phyloP scores from a whole-genome alignment of 2,329 filamentous ascomycete species.

The Epichloe coenophiala region DNA sequence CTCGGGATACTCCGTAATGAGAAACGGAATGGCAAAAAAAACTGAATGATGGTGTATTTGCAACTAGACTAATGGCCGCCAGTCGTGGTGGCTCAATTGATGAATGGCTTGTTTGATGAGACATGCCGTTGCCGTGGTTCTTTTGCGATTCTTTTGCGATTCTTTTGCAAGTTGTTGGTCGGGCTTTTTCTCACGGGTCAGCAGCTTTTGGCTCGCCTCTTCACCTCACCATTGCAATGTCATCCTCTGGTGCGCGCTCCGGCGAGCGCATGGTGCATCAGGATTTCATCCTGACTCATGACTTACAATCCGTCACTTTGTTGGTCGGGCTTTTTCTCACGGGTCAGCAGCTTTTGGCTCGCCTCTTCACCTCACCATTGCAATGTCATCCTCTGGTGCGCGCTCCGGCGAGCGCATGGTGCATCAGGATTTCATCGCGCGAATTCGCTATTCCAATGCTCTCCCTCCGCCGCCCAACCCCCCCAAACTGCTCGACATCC shows the following conservation, averaged over 20 bases:
- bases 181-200: no score
- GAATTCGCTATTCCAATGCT: slow-evolving; percentile 89
- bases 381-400: slow-evolving; percentile 21
- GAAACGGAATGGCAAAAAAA: background rate
- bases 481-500: slow-evolving; percentile 93
- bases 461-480: slow-evolving; percentile 93
- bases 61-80: background rate
- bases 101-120: background rate
- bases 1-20: background rate
- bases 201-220: background rate
- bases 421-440: slow-evolving; percentile 95
- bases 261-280: slow-evolving; percentile 62
- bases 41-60: background rate
- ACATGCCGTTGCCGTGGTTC: no score
- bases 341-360: background rate
- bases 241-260: slow-evolving; percentile 23
- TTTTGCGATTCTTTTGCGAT: no score
- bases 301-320: no score
- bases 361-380: background rate
- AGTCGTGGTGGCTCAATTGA: background rate
- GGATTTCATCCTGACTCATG: slow-evolving; percentile 58
- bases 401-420: slow-evolving; percentile 44
- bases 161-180: no score
- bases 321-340: no score
- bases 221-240: slow-evolving; percentile 12